Percentiles rank a stretch among this genome's conserved stretches.
Conservation (phyloP, 176 grass and related monocot genomes). For the Phoenix roebelenii region DNA sequence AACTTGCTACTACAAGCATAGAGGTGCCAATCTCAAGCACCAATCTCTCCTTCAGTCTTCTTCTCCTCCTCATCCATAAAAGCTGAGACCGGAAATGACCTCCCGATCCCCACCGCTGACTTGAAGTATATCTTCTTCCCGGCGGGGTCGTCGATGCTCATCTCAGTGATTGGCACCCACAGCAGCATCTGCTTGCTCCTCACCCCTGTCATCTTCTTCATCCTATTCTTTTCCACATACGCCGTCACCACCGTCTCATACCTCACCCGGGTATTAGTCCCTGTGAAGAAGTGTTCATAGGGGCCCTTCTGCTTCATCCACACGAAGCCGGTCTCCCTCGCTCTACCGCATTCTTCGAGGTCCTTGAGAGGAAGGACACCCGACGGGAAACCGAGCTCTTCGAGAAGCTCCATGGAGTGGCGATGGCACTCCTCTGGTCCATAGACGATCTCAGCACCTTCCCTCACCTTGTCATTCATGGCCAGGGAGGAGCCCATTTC, state of each 20-base stretch:
- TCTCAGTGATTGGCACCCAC: constrained; percentile 90
- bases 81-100: constrained; percentile 57
- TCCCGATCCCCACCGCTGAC: constrained; percentile 61
- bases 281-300: constrained; percentile 75
- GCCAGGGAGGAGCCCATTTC: constrained; percentile 61
- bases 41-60: background rate
- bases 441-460: constrained; percentile 56
- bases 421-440: constrained; percentile 60
- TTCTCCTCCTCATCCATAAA: constrained; percentile 15
- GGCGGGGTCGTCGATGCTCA: constrained; percentile 37
- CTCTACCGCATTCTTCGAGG: constrained; percentile 73
- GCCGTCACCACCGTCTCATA: constrained; percentile 83
- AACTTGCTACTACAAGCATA: too few species aligned
- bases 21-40: too few species aligned
- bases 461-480: constrained; percentile 21
- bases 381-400: constrained; percentile 45
- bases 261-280: constrained; percentile 45
- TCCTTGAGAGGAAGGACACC: constrained; percentile 71
- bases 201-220: constrained; percentile 82
- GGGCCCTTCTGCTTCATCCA: constrained; percentile 76
- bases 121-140: constrained; percentile 74
- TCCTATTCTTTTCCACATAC: constrained; percentile 66
- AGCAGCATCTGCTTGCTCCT: constrained; percentile 79
- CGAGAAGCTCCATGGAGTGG: constrained; percentile 67
- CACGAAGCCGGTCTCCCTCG: constrained; percentile 71